Evolutionary conservation across 2,329 filamentous ascomycete species (phyloP), one percentile per base, ranked within the genome.

Genomic region (Fusarium concolor): DNA sequence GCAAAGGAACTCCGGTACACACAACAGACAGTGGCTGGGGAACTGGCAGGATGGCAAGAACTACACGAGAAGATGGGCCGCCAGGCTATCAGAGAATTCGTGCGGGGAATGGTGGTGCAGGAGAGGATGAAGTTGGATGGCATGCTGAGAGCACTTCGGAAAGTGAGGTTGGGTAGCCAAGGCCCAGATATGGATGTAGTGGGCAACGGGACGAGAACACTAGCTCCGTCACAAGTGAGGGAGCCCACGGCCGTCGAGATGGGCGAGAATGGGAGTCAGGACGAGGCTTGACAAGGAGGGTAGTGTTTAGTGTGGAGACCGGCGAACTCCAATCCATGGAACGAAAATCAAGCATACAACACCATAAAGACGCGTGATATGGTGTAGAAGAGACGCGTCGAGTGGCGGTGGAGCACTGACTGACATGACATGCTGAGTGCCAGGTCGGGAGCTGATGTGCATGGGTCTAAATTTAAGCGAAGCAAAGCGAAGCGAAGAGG

Each of bases 31-130:
- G 95, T 98, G 24, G 95, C 96, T 9, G 86, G 89, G 3, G 96
- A 99, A 80, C 79, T 99, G 56, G 96, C 96, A 1, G 94, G 92
- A 17, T 99, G 96, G 93, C 94, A 97, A 75, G 93, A 96, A 39
- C 88, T 94, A 81, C 89, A 97, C 74, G 92, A 93, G 70, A 88
- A 87, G 73, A 89, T 92, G 80, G 94, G 92, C 2, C 84, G 89
- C 63, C 87, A 87, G 60, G 92, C 93, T 28, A 87, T 97, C 64
- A 88, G 86, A 68, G 89, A 93, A 45, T 87, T 97, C 71, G 95
- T 92, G 18, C 87, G 85, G 74, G 88, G 88, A 31, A 94, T 94
- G 86, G 83, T 98, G 26, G 87, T 97, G 6, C 86, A 87, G 53
- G 96, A 99, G 80, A 87, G 87, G 68, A 91, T 92, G 75, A 86